phyloP scores from a whole-genome alignment of 768 basidiomycete genomes.

The Coprinellus micaceus region DNA sequence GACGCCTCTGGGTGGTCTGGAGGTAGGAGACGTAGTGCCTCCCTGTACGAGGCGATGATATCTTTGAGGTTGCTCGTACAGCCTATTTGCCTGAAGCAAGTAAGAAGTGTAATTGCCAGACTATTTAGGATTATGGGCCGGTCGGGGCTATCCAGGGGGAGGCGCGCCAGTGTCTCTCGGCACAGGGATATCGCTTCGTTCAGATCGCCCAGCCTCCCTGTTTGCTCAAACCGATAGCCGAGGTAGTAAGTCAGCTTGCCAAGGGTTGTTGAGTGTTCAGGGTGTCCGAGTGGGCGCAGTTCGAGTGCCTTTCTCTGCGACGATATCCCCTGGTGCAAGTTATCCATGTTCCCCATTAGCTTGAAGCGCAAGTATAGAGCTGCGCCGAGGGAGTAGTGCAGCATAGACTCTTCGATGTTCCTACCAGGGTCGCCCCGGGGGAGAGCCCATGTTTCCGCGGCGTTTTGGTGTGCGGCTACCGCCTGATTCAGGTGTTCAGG shows the following conservation, averaged over 20 bases:
- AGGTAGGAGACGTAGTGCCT: too few relatives aligned
- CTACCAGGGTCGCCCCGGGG: not conserved
- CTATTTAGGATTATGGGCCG: not conserved
- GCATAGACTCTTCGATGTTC: not conserved
- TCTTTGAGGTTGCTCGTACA: too few relatives aligned
- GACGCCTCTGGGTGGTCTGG: too few relatives aligned
- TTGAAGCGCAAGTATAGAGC: not conserved
- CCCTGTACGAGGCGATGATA: too few relatives aligned
- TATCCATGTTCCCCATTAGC: not conserved
- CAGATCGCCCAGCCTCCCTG: not conserved
- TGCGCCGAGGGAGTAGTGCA: not conserved
- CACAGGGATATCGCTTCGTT: not conserved
- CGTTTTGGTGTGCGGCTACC: not conserved
- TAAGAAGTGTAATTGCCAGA: constrained; percentile 5
- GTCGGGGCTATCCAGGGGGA: not conserved
- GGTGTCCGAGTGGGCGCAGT: constrained; percentile 6
- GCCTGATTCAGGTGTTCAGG: not conserved
- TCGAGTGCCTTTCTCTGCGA: constrained; percentile 9
- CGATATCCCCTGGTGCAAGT: constrained; percentile 11
- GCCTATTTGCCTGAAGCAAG: too few relatives aligned
- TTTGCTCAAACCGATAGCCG: constrained; percentile 10
- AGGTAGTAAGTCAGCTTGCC: constrained; percentile 14
- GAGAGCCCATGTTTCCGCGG: not conserved
- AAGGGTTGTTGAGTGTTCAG: constrained; percentile 3
- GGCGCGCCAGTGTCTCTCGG: not conserved